Conservation (phyloP, 257 asterid species). For the Avicennia marina region DNA sequence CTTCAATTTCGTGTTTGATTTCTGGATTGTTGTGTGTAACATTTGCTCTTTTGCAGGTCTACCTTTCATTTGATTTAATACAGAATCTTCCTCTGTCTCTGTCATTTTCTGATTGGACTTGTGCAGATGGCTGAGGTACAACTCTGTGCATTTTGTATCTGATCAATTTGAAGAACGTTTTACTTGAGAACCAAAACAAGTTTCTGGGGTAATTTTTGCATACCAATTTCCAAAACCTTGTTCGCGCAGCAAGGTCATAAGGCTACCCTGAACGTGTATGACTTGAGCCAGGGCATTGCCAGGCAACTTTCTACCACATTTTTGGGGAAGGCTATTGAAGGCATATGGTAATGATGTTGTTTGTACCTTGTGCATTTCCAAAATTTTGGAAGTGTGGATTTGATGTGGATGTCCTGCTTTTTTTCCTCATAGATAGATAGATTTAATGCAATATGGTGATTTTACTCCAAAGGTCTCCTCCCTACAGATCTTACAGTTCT, state of each 20-base stretch:
- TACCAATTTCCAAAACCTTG: not conserved
- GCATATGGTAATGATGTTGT: conserved; percentile 61
- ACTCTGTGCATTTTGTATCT: not conserved
- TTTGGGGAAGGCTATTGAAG: conserved; percentile 91
- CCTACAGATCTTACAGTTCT: too few relatives aligned
- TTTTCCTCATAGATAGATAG: not conserved
- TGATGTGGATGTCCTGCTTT: not conserved
- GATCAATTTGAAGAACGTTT: not conserved
- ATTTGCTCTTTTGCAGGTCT: too few relatives aligned
- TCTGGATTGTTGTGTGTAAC: too few relatives aligned
- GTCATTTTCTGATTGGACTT: conserved; percentile 7
- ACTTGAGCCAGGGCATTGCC: conserved; percentile 93
- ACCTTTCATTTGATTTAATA: conserved; percentile 6
- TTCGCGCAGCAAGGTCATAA: conserved; percentile 69
- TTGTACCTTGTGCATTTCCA: not conserved
- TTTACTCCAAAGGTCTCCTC: too few relatives aligned
- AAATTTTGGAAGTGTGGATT: too few relatives aligned
- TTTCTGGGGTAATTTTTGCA: too few relatives aligned
- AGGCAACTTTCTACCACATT: conserved; percentile 74
- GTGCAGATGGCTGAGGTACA: conserved; percentile 57
- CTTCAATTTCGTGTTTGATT: too few relatives aligned
- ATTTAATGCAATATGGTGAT: not conserved
- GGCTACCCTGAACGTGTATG: conserved; percentile 78
- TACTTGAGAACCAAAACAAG: too few relatives aligned
- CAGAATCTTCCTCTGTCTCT: not conserved